Evolutionary conservation across 78 protist species (phyloP).

Genomic region (Tieghemostelium lacteum): DNA sequence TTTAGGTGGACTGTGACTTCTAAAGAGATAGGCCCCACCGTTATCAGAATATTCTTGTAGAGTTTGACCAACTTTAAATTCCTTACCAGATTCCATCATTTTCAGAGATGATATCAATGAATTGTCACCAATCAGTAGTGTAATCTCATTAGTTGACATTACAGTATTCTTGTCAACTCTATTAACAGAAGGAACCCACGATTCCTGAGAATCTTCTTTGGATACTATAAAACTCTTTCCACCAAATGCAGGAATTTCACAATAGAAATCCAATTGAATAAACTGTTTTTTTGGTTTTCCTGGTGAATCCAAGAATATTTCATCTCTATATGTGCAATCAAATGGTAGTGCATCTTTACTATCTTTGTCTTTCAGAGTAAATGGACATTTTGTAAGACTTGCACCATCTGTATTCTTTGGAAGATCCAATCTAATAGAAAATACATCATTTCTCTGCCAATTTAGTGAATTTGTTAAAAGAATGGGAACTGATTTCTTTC

Average conservation of each 20-base stretch:
- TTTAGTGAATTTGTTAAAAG: not conserved
- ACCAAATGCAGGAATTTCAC: not conserved
- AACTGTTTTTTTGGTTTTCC: not conserved
- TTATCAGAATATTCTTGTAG: not conserved
- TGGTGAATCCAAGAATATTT: not conserved
- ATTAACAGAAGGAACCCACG: not conserved
- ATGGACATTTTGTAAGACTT: slow-evolving; percentile 3
- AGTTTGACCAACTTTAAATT: not conserved
- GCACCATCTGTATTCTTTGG: not conserved
- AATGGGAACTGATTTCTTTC: not conserved
- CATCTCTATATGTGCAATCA: slow-evolving; percentile 3
- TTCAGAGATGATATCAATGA: not conserved
- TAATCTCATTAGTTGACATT: not conserved
- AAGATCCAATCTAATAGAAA: not conserved
- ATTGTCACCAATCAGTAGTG: no score
- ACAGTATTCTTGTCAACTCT: not conserved
- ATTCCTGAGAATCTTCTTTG: not conserved
- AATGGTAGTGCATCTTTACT: not conserved
- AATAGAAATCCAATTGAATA: slow-evolving; percentile 23
- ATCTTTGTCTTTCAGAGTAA: not conserved
- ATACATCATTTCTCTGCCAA: not conserved
- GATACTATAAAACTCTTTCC: not conserved
- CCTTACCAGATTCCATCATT: not conserved
- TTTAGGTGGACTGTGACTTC: not conserved
- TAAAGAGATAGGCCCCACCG: slow-evolving; percentile 37